Percentiles rank a stretch among this genome's conserved stretches.
Evolutionary conservation across 805 yeast species (phyloP).

Genomic region (Schwanniomyces occidentalis): DNA sequence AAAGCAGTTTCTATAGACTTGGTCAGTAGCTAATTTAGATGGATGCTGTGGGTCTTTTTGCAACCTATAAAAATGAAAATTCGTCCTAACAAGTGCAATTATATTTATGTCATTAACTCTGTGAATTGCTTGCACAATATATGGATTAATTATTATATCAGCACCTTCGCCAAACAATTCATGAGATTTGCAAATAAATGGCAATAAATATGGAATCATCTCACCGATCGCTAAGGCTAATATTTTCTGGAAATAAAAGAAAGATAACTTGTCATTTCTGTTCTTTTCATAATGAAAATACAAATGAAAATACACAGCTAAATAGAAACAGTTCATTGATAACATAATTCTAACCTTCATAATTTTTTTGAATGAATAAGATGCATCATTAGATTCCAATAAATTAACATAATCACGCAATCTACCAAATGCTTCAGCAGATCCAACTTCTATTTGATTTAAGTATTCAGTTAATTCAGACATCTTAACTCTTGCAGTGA

Average conservation of each 20-base stretch:
- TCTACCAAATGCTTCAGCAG: slow-evolving; percentile 24
- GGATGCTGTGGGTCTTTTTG: slow-evolving; percentile 3
- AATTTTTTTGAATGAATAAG: slow-evolving; percentile 4
- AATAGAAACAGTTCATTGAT: slow-evolving; percentile 24
- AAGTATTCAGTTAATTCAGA: slow-evolving; percentile 30
- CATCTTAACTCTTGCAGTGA: slow-evolving; percentile 33
- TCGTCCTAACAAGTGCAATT: slow-evolving; percentile 7
- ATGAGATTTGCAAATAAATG: slow-evolving; percentile 17
- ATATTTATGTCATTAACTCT: slow-evolving; percentile 25
- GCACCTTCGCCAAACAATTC: slow-evolving; percentile 24
- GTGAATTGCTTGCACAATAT: slow-evolving; percentile 33
- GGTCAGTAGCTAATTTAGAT: background rate
- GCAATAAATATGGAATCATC: slow-evolving; percentile 23
- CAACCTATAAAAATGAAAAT: slow-evolving; percentile 5
- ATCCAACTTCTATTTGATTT: slow-evolving; percentile 27
- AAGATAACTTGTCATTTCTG: slow-evolving; percentile 26
- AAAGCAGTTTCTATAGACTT: slow-evolving; percentile 2
- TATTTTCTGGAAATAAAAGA: slow-evolving; percentile 31
- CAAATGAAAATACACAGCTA: slow-evolving; percentile 28
- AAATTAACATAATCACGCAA: slow-evolving; percentile 8
- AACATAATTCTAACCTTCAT: slow-evolving; percentile 15
- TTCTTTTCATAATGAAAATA: slow-evolving; percentile 37
- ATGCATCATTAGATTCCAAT: slow-evolving; percentile 5
- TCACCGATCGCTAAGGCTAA: slow-evolving; percentile 20
- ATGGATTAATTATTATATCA: slow-evolving; percentile 29